These are phyloP conservation scores for Tylopilus subfusipes DNA, from an alignment of 768 basidiomycete genomes.

Conservation along the genomic window DNA sequence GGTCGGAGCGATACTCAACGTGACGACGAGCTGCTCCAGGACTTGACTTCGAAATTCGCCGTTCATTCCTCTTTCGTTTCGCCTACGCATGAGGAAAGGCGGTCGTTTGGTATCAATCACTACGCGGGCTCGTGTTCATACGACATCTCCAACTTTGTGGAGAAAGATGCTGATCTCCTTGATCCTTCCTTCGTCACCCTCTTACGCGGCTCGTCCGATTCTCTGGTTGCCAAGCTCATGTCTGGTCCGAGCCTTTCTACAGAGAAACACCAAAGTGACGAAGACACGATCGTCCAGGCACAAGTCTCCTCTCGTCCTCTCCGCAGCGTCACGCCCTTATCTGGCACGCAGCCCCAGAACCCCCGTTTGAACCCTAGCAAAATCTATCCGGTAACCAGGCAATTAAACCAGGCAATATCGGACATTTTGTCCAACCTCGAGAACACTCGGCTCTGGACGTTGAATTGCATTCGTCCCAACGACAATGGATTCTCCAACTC, in stretches of 20 bases:
- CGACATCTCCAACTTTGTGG: slow-evolving; percentile 46
- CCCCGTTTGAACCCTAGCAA: slow-evolving; percentile 46
- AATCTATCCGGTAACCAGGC: slow-evolving; percentile 57
- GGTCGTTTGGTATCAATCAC: slow-evolving; percentile 58
- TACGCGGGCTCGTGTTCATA: slow-evolving; percentile 54
- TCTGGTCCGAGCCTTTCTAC: slow-evolving; percentile 58
- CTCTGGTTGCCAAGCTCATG: slow-evolving; percentile 57
- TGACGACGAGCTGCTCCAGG: slow-evolving; percentile 49
- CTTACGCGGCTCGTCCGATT: slow-evolving; percentile 48
- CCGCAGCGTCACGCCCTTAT: slow-evolving; percentile 42
- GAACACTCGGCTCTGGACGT: slow-evolving; percentile 48
- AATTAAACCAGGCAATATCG: slow-evolving; percentile 52
- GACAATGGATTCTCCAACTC: slow-evolving; percentile 61
- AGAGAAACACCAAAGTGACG: slow-evolving; percentile 56
- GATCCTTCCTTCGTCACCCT: slow-evolving; percentile 56
- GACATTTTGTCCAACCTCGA: slow-evolving; percentile 47
- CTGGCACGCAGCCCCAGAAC: slow-evolving; percentile 31
- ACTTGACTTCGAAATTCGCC: slow-evolving; percentile 45
- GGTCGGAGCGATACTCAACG: slow-evolving; percentile 48
- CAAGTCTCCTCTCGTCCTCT: slow-evolving; percentile 59
- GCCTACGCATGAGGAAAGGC: slow-evolving; percentile 30
- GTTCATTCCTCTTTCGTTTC: slow-evolving; percentile 51
- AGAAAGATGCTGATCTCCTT: slow-evolving; percentile 49
- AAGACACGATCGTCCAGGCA: slow-evolving; percentile 56
- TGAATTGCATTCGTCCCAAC: slow-evolving; percentile 61